Conservation (phyloP, 371 early-diverging fungal species). For the Coemansia sp. region DNA sequence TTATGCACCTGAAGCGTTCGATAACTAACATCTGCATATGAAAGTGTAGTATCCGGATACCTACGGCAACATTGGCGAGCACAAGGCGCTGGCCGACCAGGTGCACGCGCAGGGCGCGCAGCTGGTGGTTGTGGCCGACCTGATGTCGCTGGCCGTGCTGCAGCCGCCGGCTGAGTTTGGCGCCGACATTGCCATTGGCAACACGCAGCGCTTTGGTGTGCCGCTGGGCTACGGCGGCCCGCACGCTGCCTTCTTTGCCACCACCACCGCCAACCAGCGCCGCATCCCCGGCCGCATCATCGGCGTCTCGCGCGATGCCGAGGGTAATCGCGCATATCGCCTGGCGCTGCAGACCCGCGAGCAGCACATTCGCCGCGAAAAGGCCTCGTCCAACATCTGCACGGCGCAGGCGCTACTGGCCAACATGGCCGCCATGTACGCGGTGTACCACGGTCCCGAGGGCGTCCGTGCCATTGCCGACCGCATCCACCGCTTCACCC, state of each 20-base stretch:
- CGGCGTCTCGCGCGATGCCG: constrained; percentile 91
- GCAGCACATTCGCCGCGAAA: constrained; percentile 98
- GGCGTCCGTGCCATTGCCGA: constrained; percentile 87
- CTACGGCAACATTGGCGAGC: constrained; percentile 80
- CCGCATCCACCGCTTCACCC: constrained; percentile 87
- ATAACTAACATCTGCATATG: background rate
- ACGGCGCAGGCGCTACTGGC: constrained; percentile 73
- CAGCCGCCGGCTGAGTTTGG: constrained; percentile 94
- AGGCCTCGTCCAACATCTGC: constrained; percentile 98
- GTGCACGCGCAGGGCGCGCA: constrained; percentile 77
- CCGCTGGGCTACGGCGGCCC: constrained; percentile 98
- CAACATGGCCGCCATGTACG: constrained; percentile 59
- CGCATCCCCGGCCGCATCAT: constrained; percentile 94
- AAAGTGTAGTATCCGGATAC: constrained; percentile 86
- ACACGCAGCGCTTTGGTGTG: constrained; percentile 96
- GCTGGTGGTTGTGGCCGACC: constrained; percentile 89
- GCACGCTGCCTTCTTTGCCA: constrained; percentile 98
- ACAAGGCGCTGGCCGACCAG: constrained; percentile 69
- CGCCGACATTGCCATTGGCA: constrained; percentile 95
- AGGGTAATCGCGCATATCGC: constrained; percentile 88
- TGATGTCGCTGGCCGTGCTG: constrained; percentile 89
- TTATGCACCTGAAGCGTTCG: background rate
- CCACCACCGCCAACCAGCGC: constrained; percentile 88
- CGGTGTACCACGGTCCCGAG: constrained; percentile 95
- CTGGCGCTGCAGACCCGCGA: constrained; percentile 96